Conservation (phyloP, 1,284 basidiomycete species). For the Irpex sp. region DNA sequence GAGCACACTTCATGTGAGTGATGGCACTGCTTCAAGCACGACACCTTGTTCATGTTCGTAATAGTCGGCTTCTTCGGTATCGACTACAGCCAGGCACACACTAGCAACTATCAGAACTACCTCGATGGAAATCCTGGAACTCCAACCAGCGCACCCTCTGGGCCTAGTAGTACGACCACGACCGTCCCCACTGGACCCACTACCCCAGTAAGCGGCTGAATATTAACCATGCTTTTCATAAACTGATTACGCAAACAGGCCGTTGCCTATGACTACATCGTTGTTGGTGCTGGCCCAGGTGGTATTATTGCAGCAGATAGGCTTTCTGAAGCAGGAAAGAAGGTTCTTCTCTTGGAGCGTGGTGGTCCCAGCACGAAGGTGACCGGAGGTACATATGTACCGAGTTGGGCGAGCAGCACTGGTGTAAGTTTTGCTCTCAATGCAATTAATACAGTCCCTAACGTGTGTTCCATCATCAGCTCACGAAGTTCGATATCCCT, state of each 20-base stretch:
- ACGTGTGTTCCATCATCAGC: constrained; percentile 26
- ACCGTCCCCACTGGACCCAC: constrained; percentile 36
- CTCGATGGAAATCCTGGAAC: constrained; percentile 40
- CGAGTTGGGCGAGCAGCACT: constrained; percentile 47
- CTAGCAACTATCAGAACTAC: constrained; percentile 45
- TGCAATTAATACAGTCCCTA: background rate
- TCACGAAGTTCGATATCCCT: constrained; percentile 64
- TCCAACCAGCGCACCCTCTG: constrained; percentile 23
- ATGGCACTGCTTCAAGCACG: background rate
- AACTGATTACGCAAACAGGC: constrained; percentile 23
- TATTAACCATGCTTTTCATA: background rate
- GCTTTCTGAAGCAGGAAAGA: constrained; percentile 58
- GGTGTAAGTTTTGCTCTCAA: constrained; percentile 34
- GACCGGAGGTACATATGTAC: constrained; percentile 56
- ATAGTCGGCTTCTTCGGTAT: constrained; percentile 59
- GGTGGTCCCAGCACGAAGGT: constrained; percentile 59
- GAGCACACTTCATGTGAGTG: constrained; percentile 44
- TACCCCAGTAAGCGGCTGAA: constrained; percentile 12
- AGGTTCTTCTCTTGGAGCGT: constrained; percentile 57
- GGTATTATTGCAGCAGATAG: constrained; percentile 50
- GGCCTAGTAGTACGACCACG: constrained; percentile 24
- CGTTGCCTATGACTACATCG: constrained; percentile 58
- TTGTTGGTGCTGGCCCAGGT: constrained; percentile 56
- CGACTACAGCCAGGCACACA: constrained; percentile 46
- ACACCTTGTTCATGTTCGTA: background rate